These are phyloP conservation scores for Hypericum androsaemum DNA, from an alignment of 345 rosid genomes.

Conservation along the genomic window DNA sequence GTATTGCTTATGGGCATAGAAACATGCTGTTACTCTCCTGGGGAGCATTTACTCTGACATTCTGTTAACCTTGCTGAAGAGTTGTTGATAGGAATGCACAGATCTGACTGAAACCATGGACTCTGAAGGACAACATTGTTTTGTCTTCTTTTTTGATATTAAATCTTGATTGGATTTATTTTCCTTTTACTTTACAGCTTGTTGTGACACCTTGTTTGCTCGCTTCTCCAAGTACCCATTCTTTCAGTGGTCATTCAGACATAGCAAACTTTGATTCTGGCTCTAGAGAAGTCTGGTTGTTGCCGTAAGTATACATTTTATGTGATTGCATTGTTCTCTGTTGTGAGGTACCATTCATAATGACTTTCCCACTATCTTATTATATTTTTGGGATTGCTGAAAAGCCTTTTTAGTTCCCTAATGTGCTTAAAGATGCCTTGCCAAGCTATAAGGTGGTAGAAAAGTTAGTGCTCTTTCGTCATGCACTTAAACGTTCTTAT, in stretches of 20 bases:
- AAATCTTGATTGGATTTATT: not conserved
- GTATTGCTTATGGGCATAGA: slow-evolving; percentile 12
- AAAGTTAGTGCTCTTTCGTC: not conserved
- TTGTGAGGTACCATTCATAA: no score
- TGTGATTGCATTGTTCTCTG: slow-evolving; percentile 1
- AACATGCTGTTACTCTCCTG: no score
- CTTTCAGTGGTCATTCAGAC: slow-evolving; percentile 22
- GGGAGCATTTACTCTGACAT: no score
- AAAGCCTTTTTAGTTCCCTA: no score
- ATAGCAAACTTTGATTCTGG: slow-evolving; percentile 28
- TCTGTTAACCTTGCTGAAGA: no score
- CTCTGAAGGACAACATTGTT: no score
- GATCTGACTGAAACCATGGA: no score
- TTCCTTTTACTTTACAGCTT: slow-evolving; percentile 48
- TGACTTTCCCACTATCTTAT: no score
- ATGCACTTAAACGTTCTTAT: not conserved
- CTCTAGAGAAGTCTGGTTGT: slow-evolving; percentile 54
- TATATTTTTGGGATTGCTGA: no score
- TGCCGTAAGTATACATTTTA: slow-evolving; percentile 58
- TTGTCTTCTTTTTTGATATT: no score
- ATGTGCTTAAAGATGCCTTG: not conserved
- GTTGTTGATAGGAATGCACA: no score
- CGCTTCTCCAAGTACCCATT: slow-evolving; percentile 37
- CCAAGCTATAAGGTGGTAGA: slow-evolving; percentile 5
- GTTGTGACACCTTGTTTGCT: slow-evolving; percentile 81